phyloP scores from a whole-genome alignment of 2,329 filamentous ascomycete genomes.

The Monilinia vaccinii-corymbosi region DNA sequence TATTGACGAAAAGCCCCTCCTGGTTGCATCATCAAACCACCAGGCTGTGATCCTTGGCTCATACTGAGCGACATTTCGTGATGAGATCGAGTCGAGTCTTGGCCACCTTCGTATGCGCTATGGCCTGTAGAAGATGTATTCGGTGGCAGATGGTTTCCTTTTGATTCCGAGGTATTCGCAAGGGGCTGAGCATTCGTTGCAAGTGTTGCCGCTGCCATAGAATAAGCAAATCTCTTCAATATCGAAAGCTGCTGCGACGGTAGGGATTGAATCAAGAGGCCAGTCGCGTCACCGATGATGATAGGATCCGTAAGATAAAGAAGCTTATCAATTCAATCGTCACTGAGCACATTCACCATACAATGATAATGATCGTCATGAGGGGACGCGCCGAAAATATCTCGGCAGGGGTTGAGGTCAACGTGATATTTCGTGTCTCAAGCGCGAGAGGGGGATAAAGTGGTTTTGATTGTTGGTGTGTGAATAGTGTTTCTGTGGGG shows the following conservation, averaged over 20 bases:
- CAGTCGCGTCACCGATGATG: constrained; percentile 10
- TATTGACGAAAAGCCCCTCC: constrained; percentile 26
- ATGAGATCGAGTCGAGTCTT: constrained; percentile 17
- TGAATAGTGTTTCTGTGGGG: background rate
- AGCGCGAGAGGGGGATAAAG: constrained; percentile 19
- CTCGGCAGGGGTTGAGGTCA: constrained; percentile 9
- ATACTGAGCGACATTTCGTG: constrained; percentile 29
- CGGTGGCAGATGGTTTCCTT: constrained; percentile 22
- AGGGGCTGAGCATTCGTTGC: constrained; percentile 24
- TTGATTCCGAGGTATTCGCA: constrained; percentile 24
- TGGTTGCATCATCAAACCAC: constrained; percentile 28
- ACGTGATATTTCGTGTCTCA: constrained; percentile 21
- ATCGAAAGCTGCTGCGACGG: background rate
- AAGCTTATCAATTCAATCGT: background rate
- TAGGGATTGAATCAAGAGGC: background rate
- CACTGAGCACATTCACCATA: background rate
- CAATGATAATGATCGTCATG: constrained; percentile 13
- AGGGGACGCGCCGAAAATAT: constrained; percentile 14
- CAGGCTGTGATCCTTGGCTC: constrained; percentile 28
- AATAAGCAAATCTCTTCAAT: constrained; percentile 8
- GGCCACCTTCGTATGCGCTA: constrained; percentile 19
- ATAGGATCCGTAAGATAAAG: background rate
- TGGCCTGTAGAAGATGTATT: constrained; percentile 17
- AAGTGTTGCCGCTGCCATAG: constrained; percentile 25
- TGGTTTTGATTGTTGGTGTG: constrained; percentile 14